Evolutionary conservation across 108 stramenopile species (phyloP), one percentile per base, ranked within the genome.

Genomic region (Cyclostephanos tholiformis): DNA sequence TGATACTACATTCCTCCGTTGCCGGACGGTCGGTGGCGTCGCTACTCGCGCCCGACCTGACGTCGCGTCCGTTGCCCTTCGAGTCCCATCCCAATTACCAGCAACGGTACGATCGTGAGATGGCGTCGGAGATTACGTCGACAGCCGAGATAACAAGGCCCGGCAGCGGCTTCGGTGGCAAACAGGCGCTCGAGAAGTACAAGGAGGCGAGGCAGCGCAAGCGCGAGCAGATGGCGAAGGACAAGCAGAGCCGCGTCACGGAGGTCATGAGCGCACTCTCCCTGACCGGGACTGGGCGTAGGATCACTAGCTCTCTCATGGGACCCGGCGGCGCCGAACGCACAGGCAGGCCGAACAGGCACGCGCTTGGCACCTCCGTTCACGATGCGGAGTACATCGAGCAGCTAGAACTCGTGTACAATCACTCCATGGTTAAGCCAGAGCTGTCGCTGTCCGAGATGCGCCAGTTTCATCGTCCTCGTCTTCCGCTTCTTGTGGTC

Each of bases 311-410:
- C 55, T 87, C 86, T 25, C 66, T 95, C 56, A 95, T 95, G 94
- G 94, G 94, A 20, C 94, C 94, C 0, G 94, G 94, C 25, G 94
- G 94, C 41, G 92, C 94, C 1, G 94, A 95, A 79, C 80, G 94
- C 19, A 95, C 90, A 4, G 94, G 94, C 26, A 67, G 94, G 14
- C 91, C 91, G 14, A 77, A 80, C 11, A 75, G 90, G 36, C 84
- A 83, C 55, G 80, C 67, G 13, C 53, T 87, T 22, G 86, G 79
- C 16, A 83, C 71, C 39, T 80, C 66, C 22, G 63, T 85, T 5
- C 89, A 92, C 70, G 91, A 93, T 66, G 67, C 80, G n/a, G 89
- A 91, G 65, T 93, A 91, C 68, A 74, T 95, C 30, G 94, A 95
- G 58, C 94, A 95, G 52, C 72, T 95, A 10, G 94, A 95, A 48